A percentile compares a stretch with the other conserved stretches of the same genome.
phyloP scores from a whole-genome alignment of 805 yeast species.

The Barnettozyma pratensis region DNA sequence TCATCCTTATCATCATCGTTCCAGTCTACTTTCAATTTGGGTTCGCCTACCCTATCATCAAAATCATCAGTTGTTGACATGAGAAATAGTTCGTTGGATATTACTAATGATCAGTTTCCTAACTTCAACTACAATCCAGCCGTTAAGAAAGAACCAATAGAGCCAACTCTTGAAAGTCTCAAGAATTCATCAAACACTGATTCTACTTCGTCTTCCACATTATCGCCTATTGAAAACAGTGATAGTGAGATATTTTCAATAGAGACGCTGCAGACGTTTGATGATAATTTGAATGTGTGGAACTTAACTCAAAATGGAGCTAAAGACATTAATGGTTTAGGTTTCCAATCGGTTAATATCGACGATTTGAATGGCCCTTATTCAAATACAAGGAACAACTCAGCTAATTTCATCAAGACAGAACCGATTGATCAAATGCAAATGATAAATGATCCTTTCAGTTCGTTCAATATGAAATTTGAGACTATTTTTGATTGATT shows the following conservation, averaged over 20 bases:
- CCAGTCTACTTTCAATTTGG: conserved; percentile 13
- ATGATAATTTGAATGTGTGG: background rate
- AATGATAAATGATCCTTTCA: background rate
- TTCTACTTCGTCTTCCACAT: background rate
- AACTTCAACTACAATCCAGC: background rate
- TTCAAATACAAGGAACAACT: too few relatives aligned
- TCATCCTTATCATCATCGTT: conserved; percentile 12
- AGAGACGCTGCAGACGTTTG: conserved; percentile 6
- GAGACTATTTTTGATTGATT: conserved; percentile 4
- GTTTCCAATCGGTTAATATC: background rate
- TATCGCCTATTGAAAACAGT: conserved; percentile 6
- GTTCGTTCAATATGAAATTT: conserved; percentile 1
- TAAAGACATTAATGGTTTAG: background rate
- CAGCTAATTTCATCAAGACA: background rate
- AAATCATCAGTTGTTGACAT: conserved; percentile 1
- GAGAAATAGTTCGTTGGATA: conserved; percentile 7
- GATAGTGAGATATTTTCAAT: conserved; percentile 7
- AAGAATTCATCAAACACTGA: background rate
- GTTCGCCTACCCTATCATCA: conserved; percentile 6
- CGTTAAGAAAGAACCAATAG: background rate
- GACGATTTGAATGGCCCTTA: background rate
- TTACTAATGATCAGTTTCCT: conserved; percentile 2
- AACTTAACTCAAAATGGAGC: background rate
- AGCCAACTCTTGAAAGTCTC: background rate
- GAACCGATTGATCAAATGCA: background rate